A percentile compares a stretch with the other conserved stretches of the same genome.
Evolutionary conservation across 768 basidiomycete species (phyloP).

Genomic region (Imleria badia): DNA sequence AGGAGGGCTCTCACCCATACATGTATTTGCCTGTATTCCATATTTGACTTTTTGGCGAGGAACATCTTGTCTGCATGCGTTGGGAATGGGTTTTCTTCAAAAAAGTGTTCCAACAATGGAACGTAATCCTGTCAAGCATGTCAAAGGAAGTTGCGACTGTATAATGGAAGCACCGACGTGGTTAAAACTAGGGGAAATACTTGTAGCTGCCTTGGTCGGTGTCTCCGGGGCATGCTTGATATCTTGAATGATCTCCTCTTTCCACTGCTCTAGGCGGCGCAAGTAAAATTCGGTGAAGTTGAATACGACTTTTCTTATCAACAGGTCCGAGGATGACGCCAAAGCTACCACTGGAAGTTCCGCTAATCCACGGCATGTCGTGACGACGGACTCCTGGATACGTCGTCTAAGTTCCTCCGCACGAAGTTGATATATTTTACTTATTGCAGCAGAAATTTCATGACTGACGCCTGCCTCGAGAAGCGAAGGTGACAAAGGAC

Average conservation of each 20-base stretch:
- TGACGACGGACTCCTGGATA: background rate
- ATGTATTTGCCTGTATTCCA: slow-evolving; percentile 18
- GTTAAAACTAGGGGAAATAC: background rate
- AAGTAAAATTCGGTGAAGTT: background rate
- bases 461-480: background rate
- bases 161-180: background rate
- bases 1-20: slow-evolving; percentile 6
- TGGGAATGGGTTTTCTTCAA: slow-evolving; percentile 11
- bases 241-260: background rate
- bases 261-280: background rate
- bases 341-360: background rate
- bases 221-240: background rate
- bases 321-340: rapidly evolving
- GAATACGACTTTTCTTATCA: background rate
- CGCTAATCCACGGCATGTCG: background rate
- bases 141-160: rapidly evolving
- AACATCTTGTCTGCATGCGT: slow-evolving; percentile 13
- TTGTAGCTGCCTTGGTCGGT: rapidly evolving
- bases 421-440: background rate
- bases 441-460: background rate
- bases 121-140: background rate
- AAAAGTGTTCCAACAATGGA: slow-evolving; percentile 12
- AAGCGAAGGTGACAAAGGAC: background rate
- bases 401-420: background rate
- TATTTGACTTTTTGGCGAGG: slow-evolving; percentile 7